phyloP scores from a whole-genome alignment of 23 red algal genomes.

The Gracilariopsis chorda region DNA sequence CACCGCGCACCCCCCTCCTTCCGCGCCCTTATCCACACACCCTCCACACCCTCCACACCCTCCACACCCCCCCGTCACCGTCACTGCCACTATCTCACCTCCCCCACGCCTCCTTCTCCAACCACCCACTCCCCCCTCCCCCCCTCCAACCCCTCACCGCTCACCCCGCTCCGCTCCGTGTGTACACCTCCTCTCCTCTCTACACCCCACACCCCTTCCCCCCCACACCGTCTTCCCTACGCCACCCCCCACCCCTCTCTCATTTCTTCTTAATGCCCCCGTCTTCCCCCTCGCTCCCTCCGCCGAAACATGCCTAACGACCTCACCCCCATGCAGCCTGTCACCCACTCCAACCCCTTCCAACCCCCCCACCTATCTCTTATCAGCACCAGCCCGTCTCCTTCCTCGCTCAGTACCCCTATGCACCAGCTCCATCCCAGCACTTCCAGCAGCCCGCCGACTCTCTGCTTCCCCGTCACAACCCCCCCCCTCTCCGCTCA shows the following conservation, averaged over 20 bases:
- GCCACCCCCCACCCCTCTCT: neutral
- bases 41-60: neutral
- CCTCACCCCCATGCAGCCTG: conserved; percentile 1
- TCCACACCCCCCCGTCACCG: neutral
- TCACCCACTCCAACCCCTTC: neutral
- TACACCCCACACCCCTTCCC: neutral
- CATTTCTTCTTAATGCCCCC: neutral
- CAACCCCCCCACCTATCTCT: neutral
- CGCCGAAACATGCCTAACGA: conserved; percentile 1
- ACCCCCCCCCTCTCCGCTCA: neutral
- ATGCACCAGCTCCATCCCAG: neutral
- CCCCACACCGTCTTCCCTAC: neutral
- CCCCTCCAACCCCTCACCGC: neutral
- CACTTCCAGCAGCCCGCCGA: neutral
- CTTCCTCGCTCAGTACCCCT: conserved; percentile 11
- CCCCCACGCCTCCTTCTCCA: neutral
- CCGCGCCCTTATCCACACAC: neutral
- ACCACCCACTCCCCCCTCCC: neutral
- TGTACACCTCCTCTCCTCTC: neutral
- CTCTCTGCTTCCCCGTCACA: neutral
- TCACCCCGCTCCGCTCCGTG: neutral
- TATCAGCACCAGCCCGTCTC: conserved; percentile 8
- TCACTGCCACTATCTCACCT: neutral
- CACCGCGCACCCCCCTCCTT: neutral
- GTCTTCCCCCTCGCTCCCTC: neutral